Evolutionary conservation across 768 basidiomycete species (phyloP).

Genomic region (Tulasnella sp.): DNA sequence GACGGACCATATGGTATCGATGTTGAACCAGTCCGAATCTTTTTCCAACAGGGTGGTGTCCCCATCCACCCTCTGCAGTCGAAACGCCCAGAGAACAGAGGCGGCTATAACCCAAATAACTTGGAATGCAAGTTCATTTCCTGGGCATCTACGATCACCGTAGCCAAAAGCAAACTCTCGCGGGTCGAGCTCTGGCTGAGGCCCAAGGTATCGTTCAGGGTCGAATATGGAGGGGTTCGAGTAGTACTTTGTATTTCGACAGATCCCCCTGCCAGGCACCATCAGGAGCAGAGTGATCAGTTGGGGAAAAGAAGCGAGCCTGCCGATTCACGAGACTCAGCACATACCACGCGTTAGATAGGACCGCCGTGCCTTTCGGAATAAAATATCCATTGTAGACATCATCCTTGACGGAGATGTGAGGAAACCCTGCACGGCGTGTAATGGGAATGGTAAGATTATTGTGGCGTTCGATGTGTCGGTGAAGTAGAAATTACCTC

Average conservation of each 20-base stretch:
- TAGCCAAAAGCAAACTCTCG: neutral
- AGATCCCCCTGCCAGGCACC: neutral
- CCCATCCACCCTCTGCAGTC: neutral
- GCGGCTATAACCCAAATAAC: neutral
- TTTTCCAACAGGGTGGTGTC: neutral
- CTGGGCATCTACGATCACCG: slow-evolving; percentile 1
- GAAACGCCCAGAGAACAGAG: neutral
- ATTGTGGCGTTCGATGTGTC: neutral
- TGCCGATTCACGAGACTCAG: neutral
- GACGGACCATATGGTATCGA: neutral
- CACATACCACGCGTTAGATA: neutral
- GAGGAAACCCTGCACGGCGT: neutral
- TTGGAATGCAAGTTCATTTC: neutral
- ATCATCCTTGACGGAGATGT: slow-evolving; percentile 14
- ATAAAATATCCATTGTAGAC: slow-evolving; percentile 16
- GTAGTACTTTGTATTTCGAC: neutral
- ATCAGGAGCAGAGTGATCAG: too few species aligned
- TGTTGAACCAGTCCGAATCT: neutral
- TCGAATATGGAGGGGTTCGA: slow-evolving; percentile 2
- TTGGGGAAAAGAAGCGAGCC: too few species aligned
- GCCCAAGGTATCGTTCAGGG: slow-evolving; percentile 10
- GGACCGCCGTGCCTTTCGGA: neutral
- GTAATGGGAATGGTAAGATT: neutral
- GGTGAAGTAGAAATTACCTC: neutral
- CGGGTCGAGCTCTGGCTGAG: slow-evolving; percentile 6